Evolutionary conservation across 768 basidiomycete genomes (phyloP), one percentile per base, ranked within the genome.

Genomic region (button mushroom (Agaricus bisporus)): DNA sequence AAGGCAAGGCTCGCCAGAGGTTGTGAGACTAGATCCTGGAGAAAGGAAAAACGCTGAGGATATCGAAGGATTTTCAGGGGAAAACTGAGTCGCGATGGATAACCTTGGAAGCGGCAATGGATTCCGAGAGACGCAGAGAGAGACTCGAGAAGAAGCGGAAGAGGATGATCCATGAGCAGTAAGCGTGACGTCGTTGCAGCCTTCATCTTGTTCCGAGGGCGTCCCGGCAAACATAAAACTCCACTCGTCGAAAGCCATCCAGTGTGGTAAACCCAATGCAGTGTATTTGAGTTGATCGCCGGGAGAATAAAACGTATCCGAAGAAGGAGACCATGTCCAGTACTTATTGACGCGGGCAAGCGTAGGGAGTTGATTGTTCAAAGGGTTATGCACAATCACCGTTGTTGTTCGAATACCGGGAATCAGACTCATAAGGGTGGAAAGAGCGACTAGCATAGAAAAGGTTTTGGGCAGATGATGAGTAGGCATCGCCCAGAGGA

Each of bases 21-120:
- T 74, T 26, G 64, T 61, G 28, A 91, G 69, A 12, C 83, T 80
- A 18, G 88, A 86, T 41, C 74, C 71, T 2, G 75, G 67, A n/a
- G 80, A 71, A 38, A 91, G 68, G 52, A 82, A 66, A 61, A 82
- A 91, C 35, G 90, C 86, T 5, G 91, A 93, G 4, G 88, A 88
- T 48, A 95, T 70, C 37, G 81, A 82, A 29, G 74, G 75, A 60
- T 83, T 89, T 56, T 68, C 71, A 17, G 70, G 63, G 38, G 70
- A 72, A 72, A 88, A 91, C 64, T 87, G 89, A 41, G 73, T 71
- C 42, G 67, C 70, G 56, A 86, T 70, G 49, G 86, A 70, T 51
- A 69, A 70, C 51, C 78, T 66, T 35, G 90, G 61, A 29, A 66
- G 74, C 5, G 90, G 86, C 14, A 79, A 61, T 0, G 82, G 67